phyloP scores from a whole-genome alignment of 2,329 filamentous ascomycete genomes.

The Fusarium citri region DNA sequence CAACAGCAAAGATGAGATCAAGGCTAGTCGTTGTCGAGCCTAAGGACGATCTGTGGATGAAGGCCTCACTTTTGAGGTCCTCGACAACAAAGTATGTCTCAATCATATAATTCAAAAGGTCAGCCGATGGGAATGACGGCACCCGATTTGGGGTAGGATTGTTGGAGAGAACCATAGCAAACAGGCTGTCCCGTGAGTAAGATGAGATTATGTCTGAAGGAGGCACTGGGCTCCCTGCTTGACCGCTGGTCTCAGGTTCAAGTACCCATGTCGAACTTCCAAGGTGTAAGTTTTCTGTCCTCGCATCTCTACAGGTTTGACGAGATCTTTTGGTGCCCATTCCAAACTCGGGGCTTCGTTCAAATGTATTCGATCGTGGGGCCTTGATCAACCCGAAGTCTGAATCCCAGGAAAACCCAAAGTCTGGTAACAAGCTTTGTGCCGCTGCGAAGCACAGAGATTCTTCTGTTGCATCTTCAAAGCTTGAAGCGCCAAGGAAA shows the following conservation, averaged over 20 bases:
- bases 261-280: constrained; percentile 34
- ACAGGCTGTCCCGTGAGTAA: constrained; percentile 39
- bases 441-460: constrained; percentile 29
- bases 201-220: constrained; percentile 19
- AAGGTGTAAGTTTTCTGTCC: constrained; percentile 14
- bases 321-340: constrained; percentile 34
- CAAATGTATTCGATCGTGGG: constrained; percentile 20
- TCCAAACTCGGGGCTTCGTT: constrained; percentile 20
- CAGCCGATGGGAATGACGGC: constrained; percentile 41
- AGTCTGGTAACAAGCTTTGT: constrained; percentile 33
- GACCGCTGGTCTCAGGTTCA: constrained; percentile 23
- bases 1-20: constrained; percentile 38
- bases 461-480: constrained; percentile 30
- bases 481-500: constrained; percentile 27
- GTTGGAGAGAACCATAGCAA: constrained; percentile 42
- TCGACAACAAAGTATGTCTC: constrained; percentile 37
- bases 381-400: constrained; percentile 34
- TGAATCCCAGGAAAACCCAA: constrained; percentile 39
- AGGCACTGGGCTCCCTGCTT: constrained; percentile 9
- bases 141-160: constrained; percentile 36
- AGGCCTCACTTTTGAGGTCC: constrained; percentile 30
- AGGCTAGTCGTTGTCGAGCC: constrained; percentile 21
- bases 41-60: constrained; percentile 41
- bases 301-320: constrained; percentile 24
- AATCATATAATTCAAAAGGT: constrained; percentile 37